Evolutionary conservation across 2,329 filamentous ascomycete species (phyloP).

Genomic region (Fusarium pilosicola): DNA sequence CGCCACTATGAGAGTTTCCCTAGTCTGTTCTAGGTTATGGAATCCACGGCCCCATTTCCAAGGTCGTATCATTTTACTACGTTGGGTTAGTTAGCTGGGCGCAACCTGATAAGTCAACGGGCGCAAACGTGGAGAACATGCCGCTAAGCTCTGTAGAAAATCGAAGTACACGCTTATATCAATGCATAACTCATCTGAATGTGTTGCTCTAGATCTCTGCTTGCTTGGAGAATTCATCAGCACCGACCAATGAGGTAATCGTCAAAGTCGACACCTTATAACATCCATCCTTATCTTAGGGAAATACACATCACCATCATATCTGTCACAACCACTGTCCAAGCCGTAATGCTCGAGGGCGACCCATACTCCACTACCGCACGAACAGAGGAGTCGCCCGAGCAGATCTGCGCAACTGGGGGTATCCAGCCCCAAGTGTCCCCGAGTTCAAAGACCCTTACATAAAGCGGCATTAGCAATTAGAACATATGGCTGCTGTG

Average conservation of each 20-base stretch:
- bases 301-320: background rate
- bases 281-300: background rate
- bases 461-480: too few relatives aligned
- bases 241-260: background rate
- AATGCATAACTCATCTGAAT: background rate
- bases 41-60: background rate
- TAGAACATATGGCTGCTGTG: too few relatives aligned
- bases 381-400: too few relatives aligned
- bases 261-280: background rate
- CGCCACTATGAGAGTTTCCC: background rate
- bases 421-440: too few relatives aligned
- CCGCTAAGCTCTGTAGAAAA: background rate
- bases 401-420: background rate
- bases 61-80: background rate
- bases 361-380: background rate
- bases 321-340: background rate
- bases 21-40: background rate
- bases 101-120: background rate
- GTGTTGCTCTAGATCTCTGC: background rate
- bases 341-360: background rate
- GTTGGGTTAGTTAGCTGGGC: background rate
- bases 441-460: too few relatives aligned
- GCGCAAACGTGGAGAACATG: background rate
- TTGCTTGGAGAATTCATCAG: accelerated
- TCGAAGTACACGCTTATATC: background rate